Conservation (phyloP, 352 stramenopile genomes). For the Phytophthora hibernalis region DNA sequence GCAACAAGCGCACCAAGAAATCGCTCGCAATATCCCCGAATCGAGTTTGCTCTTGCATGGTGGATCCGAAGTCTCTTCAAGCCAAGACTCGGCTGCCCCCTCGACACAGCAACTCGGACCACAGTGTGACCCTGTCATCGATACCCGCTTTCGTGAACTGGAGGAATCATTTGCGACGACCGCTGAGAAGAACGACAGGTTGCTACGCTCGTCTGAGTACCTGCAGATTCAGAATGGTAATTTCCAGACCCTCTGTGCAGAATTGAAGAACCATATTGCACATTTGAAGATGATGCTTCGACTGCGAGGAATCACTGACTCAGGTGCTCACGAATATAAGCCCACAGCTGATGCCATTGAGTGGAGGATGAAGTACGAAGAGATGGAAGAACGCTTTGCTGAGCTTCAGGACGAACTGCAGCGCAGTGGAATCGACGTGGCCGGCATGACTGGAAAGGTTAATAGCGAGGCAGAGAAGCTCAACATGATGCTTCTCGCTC, state of each 20-base stretch:
- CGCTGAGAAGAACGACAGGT: slow-evolving; percentile 64
- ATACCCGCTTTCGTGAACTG: slow-evolving; percentile 61
- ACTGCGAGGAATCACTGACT: slow-evolving; percentile 37
- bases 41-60: slow-evolving; percentile 28
- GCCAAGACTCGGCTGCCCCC: slow-evolving; percentile 19
- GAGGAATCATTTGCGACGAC: slow-evolving; percentile 66
- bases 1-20: slow-evolving; percentile 54
- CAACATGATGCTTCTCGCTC: slow-evolving; percentile 68
- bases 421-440: slow-evolving; percentile 19
- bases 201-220: slow-evolving; percentile 65
- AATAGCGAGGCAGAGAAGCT: slow-evolving; percentile 60
- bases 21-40: slow-evolving; percentile 29
- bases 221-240: slow-evolving; percentile 63
- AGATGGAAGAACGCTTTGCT: slow-evolving; percentile 67
- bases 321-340: slow-evolving; percentile 54
- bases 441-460: slow-evolving; percentile 10
- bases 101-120: slow-evolving; percentile 10
- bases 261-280: slow-evolving; percentile 66
- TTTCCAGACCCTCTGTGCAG: slow-evolving; percentile 53
- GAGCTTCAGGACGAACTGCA: slow-evolving; percentile 62
- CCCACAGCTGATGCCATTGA: slow-evolving; percentile 80
- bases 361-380: slow-evolving; percentile 87
- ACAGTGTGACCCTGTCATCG: slow-evolving; percentile 45
- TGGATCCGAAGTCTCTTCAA: slow-evolving; percentile 15
- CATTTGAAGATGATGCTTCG: slow-evolving; percentile 70